Evolutionary conservation across 23 red algal species (phyloP).

Genomic region (Gracilaria caudata): DNA sequence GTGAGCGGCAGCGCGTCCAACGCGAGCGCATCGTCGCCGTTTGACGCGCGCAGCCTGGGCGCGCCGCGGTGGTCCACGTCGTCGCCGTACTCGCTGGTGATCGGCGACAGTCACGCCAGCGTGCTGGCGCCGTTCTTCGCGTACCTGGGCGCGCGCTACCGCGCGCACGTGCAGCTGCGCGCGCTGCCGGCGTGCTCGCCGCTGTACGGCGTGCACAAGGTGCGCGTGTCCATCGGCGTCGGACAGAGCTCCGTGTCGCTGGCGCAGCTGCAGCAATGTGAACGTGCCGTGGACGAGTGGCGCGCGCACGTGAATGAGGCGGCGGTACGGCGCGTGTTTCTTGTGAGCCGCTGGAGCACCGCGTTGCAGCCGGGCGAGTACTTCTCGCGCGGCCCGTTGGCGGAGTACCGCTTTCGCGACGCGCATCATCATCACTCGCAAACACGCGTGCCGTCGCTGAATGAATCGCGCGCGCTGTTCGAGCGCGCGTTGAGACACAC

Average conservation of each 20-base stretch:
- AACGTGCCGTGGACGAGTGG: neutral
- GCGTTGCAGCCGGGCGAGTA: conserved; percentile 18
- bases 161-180: neutral
- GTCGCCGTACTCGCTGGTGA: neutral
- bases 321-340: neutral
- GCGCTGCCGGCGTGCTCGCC: conserved; percentile 8
- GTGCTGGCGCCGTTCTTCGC: conserved; percentile 16
- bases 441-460: neutral
- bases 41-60: neutral
- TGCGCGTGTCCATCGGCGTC: conserved; percentile 6
- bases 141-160: neutral
- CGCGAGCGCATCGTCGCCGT: neutral
- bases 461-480: conserved; percentile 18
- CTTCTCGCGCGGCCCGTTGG: neutral
- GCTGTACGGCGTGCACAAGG: conserved; percentile 7
- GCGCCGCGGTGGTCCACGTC: neutral
- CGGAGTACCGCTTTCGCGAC: neutral
- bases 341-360: conserved; percentile 24
- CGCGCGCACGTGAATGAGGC: neutral
- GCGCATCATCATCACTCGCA: too few species aligned
- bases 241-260: conserved; percentile 18
- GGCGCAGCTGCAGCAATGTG: neutral
- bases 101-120: conserved; percentile 27
- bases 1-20: neutral
- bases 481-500: conserved; percentile 11